Conservation (phyloP, 345 rosid genomes). For the Arabidopsis thaliana region DNA sequence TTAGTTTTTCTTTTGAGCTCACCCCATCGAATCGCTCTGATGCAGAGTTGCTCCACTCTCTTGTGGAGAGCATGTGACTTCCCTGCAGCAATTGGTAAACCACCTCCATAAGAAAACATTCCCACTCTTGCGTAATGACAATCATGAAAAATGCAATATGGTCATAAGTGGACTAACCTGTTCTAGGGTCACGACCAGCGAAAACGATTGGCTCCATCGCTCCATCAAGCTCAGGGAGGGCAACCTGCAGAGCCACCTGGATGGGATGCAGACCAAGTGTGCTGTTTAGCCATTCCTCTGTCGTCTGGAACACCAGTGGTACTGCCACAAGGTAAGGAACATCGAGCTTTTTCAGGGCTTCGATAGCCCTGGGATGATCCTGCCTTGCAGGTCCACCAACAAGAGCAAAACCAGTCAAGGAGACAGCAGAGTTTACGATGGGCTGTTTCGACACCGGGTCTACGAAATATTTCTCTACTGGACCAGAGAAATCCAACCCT, state of each 20-base stretch:
- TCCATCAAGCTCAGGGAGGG: slow-evolving; percentile 98
- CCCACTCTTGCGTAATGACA: slow-evolving; percentile 11
- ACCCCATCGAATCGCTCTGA: slow-evolving; percentile 92
- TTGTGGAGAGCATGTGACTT: slow-evolving; percentile 99
- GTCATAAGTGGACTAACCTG: slow-evolving; percentile 57
- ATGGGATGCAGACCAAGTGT: slow-evolving; percentile 95
- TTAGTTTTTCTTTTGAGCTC: slow-evolving; percentile 88
- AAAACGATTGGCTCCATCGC: slow-evolving; percentile 99
- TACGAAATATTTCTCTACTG: slow-evolving; percentile 77
- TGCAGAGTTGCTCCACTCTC: slow-evolving; percentile 99
- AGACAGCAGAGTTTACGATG: slow-evolving; percentile 72
- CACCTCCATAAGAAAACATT: slow-evolving; percentile 18
- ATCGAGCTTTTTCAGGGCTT: slow-evolving; percentile 88
- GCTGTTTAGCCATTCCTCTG: slow-evolving; percentile 97
- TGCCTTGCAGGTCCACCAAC: slow-evolving; percentile 99
- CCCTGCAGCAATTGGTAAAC: slow-evolving; percentile 55
- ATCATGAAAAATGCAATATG: neutral
- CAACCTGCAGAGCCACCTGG: slow-evolving; percentile 98
- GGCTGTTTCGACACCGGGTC: slow-evolving; percentile 74
- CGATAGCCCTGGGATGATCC: slow-evolving; percentile 95
- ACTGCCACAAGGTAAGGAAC: slow-evolving; percentile 94
- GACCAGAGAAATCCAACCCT: slow-evolving; percentile 94
- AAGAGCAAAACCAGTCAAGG: slow-evolving; percentile 94
- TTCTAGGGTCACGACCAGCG: slow-evolving; percentile 97
- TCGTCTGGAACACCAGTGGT: slow-evolving; percentile 97